Conservation (phyloP, 1,139 yeast genomes). For the Taphrina communis region DNA sequence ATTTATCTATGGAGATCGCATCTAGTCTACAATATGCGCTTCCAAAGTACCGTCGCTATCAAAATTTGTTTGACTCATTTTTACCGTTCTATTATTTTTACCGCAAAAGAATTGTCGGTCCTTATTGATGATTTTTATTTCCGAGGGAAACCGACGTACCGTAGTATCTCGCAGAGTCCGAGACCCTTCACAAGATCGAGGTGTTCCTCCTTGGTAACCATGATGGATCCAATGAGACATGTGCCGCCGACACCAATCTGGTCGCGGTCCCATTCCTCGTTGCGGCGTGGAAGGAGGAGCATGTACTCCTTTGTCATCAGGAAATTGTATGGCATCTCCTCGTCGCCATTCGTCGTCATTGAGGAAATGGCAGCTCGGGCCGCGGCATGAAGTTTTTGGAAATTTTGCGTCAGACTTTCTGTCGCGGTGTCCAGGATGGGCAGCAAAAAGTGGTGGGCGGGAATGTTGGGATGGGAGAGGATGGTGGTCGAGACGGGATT, state of each 20-base stretch:
- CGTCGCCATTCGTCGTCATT: background rate
- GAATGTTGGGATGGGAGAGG: background rate
- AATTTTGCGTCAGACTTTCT: background rate
- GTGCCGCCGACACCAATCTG: slow-evolving; percentile 38
- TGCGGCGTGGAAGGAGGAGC: slow-evolving; percentile 34
- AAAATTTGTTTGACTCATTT: background rate
- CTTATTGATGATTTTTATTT: background rate
- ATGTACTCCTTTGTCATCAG: slow-evolving; percentile 33
- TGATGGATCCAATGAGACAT: slow-evolving; percentile 32
- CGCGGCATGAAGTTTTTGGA: slow-evolving; percentile 8
- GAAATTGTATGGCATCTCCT: slow-evolving; percentile 33
- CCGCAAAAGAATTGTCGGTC: too few relatives aligned
- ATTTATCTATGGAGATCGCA: background rate
- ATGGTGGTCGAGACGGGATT: background rate
- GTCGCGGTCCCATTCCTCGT: slow-evolving; percentile 27
- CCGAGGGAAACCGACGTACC: slow-evolving; percentile 23
- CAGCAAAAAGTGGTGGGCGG: slow-evolving; percentile 15
- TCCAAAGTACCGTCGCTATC: background rate
- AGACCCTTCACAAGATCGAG: background rate
- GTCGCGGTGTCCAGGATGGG: slow-evolving; percentile 5
- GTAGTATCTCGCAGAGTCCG: slow-evolving; percentile 4
- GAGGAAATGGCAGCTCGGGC: slow-evolving; percentile 14
- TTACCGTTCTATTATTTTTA: too few relatives aligned
- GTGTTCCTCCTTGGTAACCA: slow-evolving; percentile 21
- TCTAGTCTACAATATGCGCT: too few relatives aligned